Evolutionary conservation across 2,329 filamentous ascomycete genomes (phyloP), one percentile per base, ranked within the genome.

Genomic region (Ceratocystis variospora): DNA sequence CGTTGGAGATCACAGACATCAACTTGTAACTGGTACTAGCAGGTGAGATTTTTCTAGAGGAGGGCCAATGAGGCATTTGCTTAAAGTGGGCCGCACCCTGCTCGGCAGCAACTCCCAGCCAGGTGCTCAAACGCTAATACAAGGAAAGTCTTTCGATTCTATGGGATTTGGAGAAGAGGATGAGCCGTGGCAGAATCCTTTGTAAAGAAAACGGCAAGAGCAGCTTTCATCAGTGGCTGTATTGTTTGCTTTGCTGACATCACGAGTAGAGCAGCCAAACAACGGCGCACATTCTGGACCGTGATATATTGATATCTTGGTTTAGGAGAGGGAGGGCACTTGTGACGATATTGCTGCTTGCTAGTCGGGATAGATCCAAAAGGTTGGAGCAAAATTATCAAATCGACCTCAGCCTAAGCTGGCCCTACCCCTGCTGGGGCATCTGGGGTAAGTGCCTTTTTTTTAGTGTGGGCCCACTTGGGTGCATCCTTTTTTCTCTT

Each of bases 361-460:
- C 37, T 12, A 41, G 37, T 37, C 33, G 33, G 8, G 33, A 37
- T 37, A 10, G 10, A 41, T 41, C 37, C 46, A 48, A 53, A 28
- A 10, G 15, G 12, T 53, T 22, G 48, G 19, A 25, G 48, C 22
- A 25, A 22, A 53, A 53, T 41, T 15, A 15, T 5, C 12, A 28
- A 28, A 28, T 12, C 22, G 10, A 28, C 48, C 10, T 22, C 8
- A 3, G 15, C 19, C 6, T 28, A 25, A 55, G n/a, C 25, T 19
- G 28, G 28, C 28, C 55, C 7, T 31, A 37, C 55, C 31, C 55
- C 55, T 59, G 48, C 12, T 15, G 17, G 61, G 31, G 46, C 53
- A 64, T 67, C 66, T 64, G 66, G 66, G 66, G 66, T 67, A 67
- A 64, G 55, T 64, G 46, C 57, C 66, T 53, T 64, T 67, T 64